Evolutionary conservation across 2,329 filamentous ascomycete species (phyloP).

Genomic region (Drechslerella stenobrocha): DNA sequence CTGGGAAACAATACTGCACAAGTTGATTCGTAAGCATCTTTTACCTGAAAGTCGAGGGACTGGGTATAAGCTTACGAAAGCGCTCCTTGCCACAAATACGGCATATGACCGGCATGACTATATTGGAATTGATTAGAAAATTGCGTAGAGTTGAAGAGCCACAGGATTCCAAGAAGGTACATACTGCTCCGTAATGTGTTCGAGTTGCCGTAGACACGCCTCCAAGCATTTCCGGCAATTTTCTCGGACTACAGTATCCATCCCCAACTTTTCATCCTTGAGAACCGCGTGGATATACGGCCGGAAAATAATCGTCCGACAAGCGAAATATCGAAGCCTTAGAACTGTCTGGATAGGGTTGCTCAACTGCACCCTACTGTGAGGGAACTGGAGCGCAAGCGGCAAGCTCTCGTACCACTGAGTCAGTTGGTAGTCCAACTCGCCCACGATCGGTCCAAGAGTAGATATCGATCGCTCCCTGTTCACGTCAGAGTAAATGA

Average conservation of each 20-base stretch:
- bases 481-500: constrained; percentile 73
- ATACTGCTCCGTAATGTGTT: constrained; percentile 76
- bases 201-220: constrained; percentile 75
- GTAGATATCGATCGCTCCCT: constrained; percentile 62
- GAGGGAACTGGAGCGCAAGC: constrained; percentile 73
- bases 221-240: constrained; percentile 81
- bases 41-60: not conserved
- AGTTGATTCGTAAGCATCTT: constrained; percentile 7
- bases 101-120: constrained; percentile 78
- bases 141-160: not conserved
- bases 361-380: constrained; percentile 67
- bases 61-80: constrained; percentile 60
- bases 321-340: constrained; percentile 78
- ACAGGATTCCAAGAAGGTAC: constrained; percentile 54
- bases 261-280: constrained; percentile 72
- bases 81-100: constrained; percentile 82
- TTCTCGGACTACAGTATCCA: constrained; percentile 73
- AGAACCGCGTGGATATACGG: constrained; percentile 80
- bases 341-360: constrained; percentile 79
- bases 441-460: constrained; percentile 74
- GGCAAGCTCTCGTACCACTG: constrained; percentile 85
- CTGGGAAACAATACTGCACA: constrained; percentile 69
- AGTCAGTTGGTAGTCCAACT: constrained; percentile 78
- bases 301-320: constrained; percentile 81
- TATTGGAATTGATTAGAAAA: constrained; percentile 50